Base-by-base conservation (phyloP, 1,139 yeast species). In the Taphrina populina region DNA sequence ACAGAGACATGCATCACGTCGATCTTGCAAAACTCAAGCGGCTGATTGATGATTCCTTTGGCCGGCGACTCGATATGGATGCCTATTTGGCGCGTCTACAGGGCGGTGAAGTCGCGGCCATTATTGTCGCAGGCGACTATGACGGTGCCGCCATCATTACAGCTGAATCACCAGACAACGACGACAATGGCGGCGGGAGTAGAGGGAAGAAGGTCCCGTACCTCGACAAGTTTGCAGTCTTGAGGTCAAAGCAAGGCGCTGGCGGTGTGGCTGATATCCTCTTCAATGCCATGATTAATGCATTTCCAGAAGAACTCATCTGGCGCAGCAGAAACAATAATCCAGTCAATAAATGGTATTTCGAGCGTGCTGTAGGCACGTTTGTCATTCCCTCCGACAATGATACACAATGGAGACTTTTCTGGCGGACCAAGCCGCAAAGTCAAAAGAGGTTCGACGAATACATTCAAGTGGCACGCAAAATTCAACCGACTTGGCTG, bases 301-400 rank as follows among this genome's bases (percentile, higher is more conserved):
- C 82, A 43, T 90, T 83, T 65, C 87, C 88, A 0, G 69, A 76
- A 11, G 95, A 87, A 65, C 69, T 92, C 17, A 71, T 92, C 1
- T 92, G 98, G 98, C 77, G 98, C 64, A 88, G 96, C 1, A 73
- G 95, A 53, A 78, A 78, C 60, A 77, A 72, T 57, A 92, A 92
- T 66, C 96, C 96, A 0, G 96, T 92, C 3, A 92, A 92, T 71
- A 88, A 88, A 65, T 92, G 98, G 98, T 92, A 92, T 67, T 92
- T 90, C 69, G 97, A 92, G 64, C 75, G 98, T 61, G 84, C 95
- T 47, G 74, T 77, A 34, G 96, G 96, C 0, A 81, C 86, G 10
- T 39, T 33, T 8, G 20, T 30, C 33, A 24, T 49, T 30, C 32
- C 47, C 11, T 11, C 45, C 11, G 17, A 32, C 20, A 78, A 49